Evolutionary conservation across 192 early-diverging fungal species (phyloP).

Genomic region (Thamnidium elegans): DNA sequence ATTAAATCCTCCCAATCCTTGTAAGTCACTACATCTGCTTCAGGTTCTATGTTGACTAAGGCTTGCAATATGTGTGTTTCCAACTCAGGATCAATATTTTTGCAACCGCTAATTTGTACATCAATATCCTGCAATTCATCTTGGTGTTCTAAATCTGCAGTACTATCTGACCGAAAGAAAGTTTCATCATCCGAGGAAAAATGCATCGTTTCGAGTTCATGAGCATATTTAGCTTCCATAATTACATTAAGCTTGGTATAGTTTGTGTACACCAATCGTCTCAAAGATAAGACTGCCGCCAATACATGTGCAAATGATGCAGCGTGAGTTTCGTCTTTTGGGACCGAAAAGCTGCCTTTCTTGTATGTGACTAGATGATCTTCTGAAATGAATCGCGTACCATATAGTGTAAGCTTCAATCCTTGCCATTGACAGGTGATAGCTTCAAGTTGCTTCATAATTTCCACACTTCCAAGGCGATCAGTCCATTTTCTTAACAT

Average conservation of each 20-base stretch:
- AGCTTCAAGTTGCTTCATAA: not conserved
- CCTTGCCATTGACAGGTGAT: constrained; percentile 7
- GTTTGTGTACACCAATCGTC: not conserved
- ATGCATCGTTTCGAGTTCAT: constrained; percentile 4
- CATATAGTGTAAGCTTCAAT: not conserved
- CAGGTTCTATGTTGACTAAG: no score
- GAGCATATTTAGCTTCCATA: not conserved
- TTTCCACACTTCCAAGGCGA: not conserved
- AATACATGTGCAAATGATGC: not conserved
- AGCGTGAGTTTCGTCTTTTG: not conserved
- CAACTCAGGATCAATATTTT: no score
- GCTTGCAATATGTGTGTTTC: no score
- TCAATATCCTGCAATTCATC: no score
- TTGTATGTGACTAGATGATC: not conserved
- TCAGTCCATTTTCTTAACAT: not conserved
- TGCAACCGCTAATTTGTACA: no score
- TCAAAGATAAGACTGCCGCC: not conserved
- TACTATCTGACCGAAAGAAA: no score
- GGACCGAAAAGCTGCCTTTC: not conserved
- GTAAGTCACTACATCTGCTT: no score
- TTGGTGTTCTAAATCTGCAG: no score
- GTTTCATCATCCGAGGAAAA: no score
- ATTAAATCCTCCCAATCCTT: no score
- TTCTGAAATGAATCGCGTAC: not conserved
- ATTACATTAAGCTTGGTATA: no score